A percentile compares a stretch with the other conserved stretches of the same genome.
Evolutionary conservation across 805 yeast genomes (phyloP).

Genomic region (Pichia occidentalis): DNA sequence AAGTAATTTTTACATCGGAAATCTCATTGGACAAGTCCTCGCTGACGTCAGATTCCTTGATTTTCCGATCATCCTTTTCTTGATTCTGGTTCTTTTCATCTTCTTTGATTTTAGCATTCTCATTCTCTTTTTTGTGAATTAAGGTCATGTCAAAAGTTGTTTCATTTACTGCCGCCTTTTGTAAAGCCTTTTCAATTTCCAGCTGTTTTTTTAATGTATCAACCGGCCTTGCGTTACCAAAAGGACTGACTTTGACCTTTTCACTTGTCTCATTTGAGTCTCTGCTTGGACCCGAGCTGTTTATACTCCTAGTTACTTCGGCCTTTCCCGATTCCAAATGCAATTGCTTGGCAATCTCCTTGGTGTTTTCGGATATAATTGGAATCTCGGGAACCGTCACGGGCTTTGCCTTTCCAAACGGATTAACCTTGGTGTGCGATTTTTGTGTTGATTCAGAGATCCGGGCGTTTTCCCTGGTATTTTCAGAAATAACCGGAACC

Average conservation of each 20-base stretch:
- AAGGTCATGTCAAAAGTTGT: conserved; percentile 32
- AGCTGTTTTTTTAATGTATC: conserved; percentile 60
- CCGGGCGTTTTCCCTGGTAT: conserved; percentile 3
- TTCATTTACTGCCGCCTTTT: conserved; percentile 38
- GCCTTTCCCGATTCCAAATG: neutral
- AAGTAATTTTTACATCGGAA: neutral
- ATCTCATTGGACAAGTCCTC: no score
- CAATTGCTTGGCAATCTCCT: conserved; percentile 8
- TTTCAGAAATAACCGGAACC: conserved; percentile 11
- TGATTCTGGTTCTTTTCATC: neutral
- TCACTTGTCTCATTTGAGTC: neutral
- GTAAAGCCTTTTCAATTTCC: conserved; percentile 51
- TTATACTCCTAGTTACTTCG: no score
- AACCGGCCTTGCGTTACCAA: conserved; percentile 82
- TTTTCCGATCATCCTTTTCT: conserved; percentile 1
- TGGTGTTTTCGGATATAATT: conserved; percentile 14
- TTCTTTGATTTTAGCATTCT: no score
- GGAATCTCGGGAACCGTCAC: conserved; percentile 30
- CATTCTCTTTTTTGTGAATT: conserved; percentile 10
- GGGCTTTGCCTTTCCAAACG: conserved; percentile 77
- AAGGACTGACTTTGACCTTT: conserved; percentile 54
- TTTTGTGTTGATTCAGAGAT: no score
- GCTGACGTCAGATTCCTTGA: no score
- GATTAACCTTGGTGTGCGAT: conserved; percentile 57
- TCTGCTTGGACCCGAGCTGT: conserved; percentile 2